These are phyloP conservation scores for Ceratocystis colombiana DNA, from an alignment of 2,329 filamentous ascomycete species.

Conservation along the genomic window DNA sequence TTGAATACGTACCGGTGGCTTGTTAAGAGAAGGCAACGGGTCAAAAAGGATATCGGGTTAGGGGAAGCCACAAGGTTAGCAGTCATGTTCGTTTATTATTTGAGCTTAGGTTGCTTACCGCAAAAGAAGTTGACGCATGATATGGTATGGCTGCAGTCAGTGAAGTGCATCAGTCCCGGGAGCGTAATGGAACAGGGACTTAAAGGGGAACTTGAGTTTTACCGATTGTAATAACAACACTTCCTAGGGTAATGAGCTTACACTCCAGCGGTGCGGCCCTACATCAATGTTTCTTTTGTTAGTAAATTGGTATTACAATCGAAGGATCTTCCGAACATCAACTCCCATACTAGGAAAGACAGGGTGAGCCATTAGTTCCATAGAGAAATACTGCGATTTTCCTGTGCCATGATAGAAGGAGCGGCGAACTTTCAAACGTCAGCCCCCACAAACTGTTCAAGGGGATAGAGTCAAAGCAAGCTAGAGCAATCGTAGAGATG, in stretches of 20 bases:
- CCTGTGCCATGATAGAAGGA: background rate
- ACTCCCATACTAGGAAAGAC: background rate
- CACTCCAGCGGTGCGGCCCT: background rate
- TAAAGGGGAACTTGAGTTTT: background rate
- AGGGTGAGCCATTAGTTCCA: background rate
- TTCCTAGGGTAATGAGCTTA: too few species aligned
- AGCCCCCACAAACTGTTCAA: background rate
- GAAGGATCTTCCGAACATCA: background rate
- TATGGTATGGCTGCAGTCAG: background rate
- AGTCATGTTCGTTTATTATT: background rate
- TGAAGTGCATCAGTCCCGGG: background rate
- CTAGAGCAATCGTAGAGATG: background rate
- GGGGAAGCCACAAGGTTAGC: background rate
- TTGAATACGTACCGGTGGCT: background rate
- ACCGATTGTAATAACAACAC: too few species aligned
- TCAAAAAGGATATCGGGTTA: background rate
- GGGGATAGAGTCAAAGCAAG: background rate
- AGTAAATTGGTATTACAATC: background rate
- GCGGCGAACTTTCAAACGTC: background rate
- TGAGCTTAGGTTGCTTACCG: background rate
- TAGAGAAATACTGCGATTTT: background rate
- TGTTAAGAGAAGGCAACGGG: background rate
- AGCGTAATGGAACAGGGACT: background rate
- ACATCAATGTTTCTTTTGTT: background rate
- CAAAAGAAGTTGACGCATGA: background rate